These are phyloP conservation scores for Stentor coeruleus DNA, from an alignment of 73 alveolate genomes.

Conservation along the genomic window DNA sequence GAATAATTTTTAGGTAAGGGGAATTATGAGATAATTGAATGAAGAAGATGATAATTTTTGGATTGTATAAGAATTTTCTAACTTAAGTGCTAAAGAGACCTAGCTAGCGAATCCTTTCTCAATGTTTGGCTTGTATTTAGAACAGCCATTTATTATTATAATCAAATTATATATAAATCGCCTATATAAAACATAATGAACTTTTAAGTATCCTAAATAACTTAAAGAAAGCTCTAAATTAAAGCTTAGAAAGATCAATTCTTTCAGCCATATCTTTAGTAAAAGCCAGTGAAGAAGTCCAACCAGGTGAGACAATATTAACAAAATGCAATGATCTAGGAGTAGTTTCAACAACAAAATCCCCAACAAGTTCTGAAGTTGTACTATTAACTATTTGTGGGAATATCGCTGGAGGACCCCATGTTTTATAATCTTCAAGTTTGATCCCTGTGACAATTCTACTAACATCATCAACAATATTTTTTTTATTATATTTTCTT, in stretches of 20 bases:
- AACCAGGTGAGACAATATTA: conserved; percentile 85
- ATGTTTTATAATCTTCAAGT: conserved; percentile 6
- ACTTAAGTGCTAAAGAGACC: no score
- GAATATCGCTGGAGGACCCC: conserved; percentile 62
- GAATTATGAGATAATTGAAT: no score
- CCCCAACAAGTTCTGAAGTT: conserved; percentile 48
- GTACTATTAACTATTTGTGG: conserved; percentile 58
- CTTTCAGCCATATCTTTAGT: conserved; percentile 55
- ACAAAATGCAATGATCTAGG: conserved; percentile 60
- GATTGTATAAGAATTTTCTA: no score
- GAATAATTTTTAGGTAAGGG: no score
- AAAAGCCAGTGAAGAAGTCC: conserved; percentile 73
- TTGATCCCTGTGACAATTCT: not conserved
- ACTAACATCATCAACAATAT: conserved; percentile 19
- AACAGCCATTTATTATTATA: no score
- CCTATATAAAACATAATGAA: no score
- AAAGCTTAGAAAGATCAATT: conserved; percentile 28
- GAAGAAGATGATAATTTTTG: no score
- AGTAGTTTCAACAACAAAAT: conserved; percentile 41
- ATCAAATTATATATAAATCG: no score
- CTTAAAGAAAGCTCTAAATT: no score
- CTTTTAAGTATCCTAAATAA: no score
- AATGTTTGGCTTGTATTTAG: no score
- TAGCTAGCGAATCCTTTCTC: no score
- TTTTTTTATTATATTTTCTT: conserved; percentile 31